These are phyloP conservation scores for Phytophthora boehmeriae DNA, from an alignment of 352 stramenopile species.

Conservation along the genomic window DNA sequence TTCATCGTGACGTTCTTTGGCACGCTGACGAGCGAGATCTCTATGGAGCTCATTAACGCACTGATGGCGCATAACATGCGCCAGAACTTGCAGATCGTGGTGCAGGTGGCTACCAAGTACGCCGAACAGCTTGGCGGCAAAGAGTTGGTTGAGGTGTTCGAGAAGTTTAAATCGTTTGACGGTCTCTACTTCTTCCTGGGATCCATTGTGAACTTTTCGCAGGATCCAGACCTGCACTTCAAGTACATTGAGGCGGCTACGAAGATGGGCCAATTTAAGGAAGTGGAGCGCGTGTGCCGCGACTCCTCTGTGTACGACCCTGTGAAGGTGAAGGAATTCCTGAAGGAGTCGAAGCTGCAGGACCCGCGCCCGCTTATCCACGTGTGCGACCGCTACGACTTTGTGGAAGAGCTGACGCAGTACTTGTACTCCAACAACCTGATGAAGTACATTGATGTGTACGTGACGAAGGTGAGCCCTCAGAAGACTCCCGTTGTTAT, in stretches of 20 bases:
- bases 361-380: slow-evolving; percentile 99
- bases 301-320: slow-evolving; percentile 99
- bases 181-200: slow-evolving; percentile 99
- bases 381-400: slow-evolving; percentile 99
- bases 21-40: slow-evolving; percentile 97
- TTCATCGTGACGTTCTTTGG: slow-evolving; percentile 99
- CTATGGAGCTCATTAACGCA: slow-evolving; percentile 98
- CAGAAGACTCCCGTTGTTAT: slow-evolving; percentile 99
- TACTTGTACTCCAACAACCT: slow-evolving; percentile 99
- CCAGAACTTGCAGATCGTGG: slow-evolving; percentile 99
- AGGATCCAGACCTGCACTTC: slow-evolving; percentile 99
- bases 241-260: slow-evolving; percentile 99
- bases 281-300: slow-evolving; percentile 99
- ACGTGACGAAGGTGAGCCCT: slow-evolving; percentile 97
- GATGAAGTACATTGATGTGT: slow-evolving; percentile 99
- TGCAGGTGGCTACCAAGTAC: slow-evolving; percentile 98
- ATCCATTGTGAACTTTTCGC: slow-evolving; percentile 98
- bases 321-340: slow-evolving; percentile 99
- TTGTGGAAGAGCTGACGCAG: slow-evolving; percentile 99
- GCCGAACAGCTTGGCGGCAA: slow-evolving; percentile 92
- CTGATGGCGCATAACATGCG: slow-evolving; percentile 97
- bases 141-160: slow-evolving; percentile 98
- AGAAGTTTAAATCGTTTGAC: slow-evolving; percentile 99
- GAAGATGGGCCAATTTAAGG: slow-evolving; percentile 99
- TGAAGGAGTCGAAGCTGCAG: slow-evolving; percentile 99